These are phyloP conservation scores for Gillenia trifoliata DNA, from an alignment of 306 rosid species.

Conservation along the genomic window DNA sequence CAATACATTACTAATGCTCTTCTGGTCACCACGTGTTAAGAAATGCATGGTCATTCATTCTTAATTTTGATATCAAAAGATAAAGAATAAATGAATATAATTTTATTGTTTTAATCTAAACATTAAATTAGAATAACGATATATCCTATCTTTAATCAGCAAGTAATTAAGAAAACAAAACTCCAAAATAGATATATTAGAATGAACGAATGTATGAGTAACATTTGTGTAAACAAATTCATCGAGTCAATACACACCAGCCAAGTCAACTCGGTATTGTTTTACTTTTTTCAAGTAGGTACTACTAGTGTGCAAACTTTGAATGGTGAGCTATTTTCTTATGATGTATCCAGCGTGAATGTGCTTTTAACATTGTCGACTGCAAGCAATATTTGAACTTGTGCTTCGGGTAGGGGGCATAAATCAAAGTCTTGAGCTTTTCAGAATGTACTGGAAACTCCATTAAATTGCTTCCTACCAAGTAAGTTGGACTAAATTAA, in stretches of 20 bases:
- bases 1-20: no score
- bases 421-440: constrained; percentile 17
- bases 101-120: no score
- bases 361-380: constrained; percentile 13
- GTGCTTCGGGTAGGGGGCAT: constrained; percentile 35
- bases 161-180: no score
- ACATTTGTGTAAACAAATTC: constrained; percentile 6
- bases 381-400: constrained; percentile 19
- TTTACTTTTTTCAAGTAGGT: background rate
- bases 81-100: no score
- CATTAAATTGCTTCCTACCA: background rate
- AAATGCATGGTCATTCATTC: no score
- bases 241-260: constrained; percentile 34
- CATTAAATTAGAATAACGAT: no score
- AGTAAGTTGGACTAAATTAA: constrained; percentile 7
- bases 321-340: constrained; percentile 15
- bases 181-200: no score
- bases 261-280: constrained; percentile 27
- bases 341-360: constrained; percentile 11
- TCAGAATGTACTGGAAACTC: constrained; percentile 5
- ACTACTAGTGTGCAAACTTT: constrained; percentile 11
- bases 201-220: background rate
- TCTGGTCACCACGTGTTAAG: no score
- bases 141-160: no score
- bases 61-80: no score